Conservation (phyloP, 106 monocot species). For the Dendrobium officinale region DNA sequence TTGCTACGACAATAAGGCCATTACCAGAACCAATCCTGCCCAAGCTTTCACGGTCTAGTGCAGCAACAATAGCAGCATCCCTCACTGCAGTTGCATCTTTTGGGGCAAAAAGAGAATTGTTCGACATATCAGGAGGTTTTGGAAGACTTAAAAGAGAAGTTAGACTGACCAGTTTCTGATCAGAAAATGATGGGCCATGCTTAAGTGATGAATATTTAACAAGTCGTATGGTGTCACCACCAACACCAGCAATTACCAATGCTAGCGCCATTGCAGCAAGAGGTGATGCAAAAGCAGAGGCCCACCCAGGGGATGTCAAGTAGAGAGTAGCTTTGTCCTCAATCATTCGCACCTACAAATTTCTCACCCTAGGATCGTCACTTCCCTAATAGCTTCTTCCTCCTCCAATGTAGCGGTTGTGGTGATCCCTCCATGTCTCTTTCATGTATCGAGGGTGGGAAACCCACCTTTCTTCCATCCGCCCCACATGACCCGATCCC, state of each 20-base stretch:
- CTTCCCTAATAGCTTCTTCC: too few species aligned
- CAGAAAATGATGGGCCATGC: constrained; percentile 54
- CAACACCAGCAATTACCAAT: constrained; percentile 96
- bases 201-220: constrained; percentile 30
- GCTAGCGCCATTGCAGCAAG: constrained; percentile 98
- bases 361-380: too few species aligned
- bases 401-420: too few species aligned
- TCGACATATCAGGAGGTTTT: constrained; percentile 46
- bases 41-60: constrained; percentile 74
- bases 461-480: too few species aligned
- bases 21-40: constrained; percentile 89
- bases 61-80: constrained; percentile 82
- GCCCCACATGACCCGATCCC: too few species aligned
- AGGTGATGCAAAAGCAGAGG: constrained; percentile 99
- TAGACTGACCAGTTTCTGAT: constrained; percentile 47
- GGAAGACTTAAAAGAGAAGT: constrained; percentile 70
- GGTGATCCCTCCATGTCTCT: too few species aligned
- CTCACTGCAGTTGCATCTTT: constrained; percentile 81
- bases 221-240: constrained; percentile 65
- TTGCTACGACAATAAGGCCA: constrained; percentile 96
- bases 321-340: constrained; percentile 63
- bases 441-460: too few species aligned
- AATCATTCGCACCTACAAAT: too few species aligned
- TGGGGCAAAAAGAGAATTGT: constrained; percentile 35
- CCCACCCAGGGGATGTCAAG: constrained; percentile 91